Percentiles rank a stretch among this genome's conserved stretches.
phyloP scores from a whole-genome alignment of 352 stramenopile species.

The Phytopythium vexans region DNA sequence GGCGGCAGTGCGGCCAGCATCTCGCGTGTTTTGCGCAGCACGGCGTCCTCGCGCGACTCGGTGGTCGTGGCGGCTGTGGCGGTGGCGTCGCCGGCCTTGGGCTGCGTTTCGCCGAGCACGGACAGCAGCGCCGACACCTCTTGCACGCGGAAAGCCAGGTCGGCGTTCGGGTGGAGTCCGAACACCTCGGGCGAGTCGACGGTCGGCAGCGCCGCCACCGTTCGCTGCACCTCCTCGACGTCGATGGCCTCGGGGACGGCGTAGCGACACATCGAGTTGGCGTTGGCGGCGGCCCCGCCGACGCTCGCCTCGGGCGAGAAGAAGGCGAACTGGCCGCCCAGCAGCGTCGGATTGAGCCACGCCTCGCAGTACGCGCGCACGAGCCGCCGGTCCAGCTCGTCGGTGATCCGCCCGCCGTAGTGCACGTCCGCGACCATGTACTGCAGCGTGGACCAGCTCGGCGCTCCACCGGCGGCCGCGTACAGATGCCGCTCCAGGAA shows the following conservation, averaged over 20 bases:
- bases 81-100: conserved; percentile 36
- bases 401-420: conserved; percentile 79
- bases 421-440: conserved; percentile 85
- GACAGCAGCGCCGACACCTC: conserved; percentile 59
- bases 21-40: conserved; percentile 57
- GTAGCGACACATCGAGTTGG: conserved; percentile 44
- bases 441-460: conserved; percentile 72
- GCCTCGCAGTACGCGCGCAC: conserved; percentile 74
- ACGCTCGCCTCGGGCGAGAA: conserved; percentile 65
- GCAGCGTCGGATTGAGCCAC: conserved; percentile 64
- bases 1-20: conserved; percentile 43
- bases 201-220: conserved; percentile 57
- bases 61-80: conserved; percentile 5
- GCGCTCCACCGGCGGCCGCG: conserved; percentile 22
- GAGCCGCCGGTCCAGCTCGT: conserved; percentile 71
- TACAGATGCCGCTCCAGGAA: conserved; percentile 79
- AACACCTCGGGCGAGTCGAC: conserved; percentile 83
- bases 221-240: conserved; percentile 60
- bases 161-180: conserved; percentile 73
- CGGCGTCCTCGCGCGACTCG: conserved; percentile 62
- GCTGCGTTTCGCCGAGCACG: conserved; percentile 67
- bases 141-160: conserved; percentile 79
- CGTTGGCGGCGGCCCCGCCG: too few species aligned
- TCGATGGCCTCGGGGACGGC: conserved; percentile 36
- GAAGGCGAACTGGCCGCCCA: conserved; percentile 61